A percentile compares a stretch with the other conserved stretches of the same genome.
phyloP scores from a whole-genome alignment of 495 filamentous ascomycete genomes.

The Mycothermus thermophilus region DNA sequence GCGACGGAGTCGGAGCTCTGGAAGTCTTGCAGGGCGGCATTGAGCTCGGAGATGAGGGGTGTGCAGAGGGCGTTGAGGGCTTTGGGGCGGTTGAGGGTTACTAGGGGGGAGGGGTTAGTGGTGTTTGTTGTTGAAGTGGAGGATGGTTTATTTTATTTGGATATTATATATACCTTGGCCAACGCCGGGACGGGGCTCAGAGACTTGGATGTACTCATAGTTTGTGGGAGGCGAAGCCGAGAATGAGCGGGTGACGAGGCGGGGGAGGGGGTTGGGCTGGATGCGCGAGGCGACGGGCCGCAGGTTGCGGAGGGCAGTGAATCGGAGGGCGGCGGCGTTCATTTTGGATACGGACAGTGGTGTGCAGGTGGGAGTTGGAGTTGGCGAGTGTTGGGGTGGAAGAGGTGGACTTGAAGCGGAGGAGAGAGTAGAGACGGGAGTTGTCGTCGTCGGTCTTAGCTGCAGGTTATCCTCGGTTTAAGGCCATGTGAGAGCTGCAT shows the following conservation, averaged over 20 bases:
- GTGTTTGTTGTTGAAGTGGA: background rate
- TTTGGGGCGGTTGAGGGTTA: constrained; percentile 91
- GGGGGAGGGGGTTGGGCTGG: constrained; percentile 33
- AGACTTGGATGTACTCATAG: constrained; percentile 74
- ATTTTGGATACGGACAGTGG: constrained; percentile 2
- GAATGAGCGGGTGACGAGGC: constrained; percentile 38
- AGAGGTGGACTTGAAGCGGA: background rate
- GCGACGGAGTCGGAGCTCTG: constrained; percentile 55
- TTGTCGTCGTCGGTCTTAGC: background rate
- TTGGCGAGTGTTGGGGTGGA: background rate
- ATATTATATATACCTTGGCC: constrained; percentile 54
- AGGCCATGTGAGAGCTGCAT: background rate
- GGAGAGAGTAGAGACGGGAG: background rate
- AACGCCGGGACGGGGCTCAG: constrained; percentile 73
- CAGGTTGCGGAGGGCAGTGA: constrained; percentile 44
- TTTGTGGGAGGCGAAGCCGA: constrained; percentile 37
- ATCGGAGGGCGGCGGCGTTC: constrained; percentile 14
- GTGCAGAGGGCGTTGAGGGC: constrained; percentile 84
- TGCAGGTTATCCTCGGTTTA: constrained; percentile 19
- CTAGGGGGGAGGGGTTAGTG: constrained; percentile 28
- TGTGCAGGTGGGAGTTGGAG: background rate
- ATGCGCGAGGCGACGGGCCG: constrained; percentile 48
- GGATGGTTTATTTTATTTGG: background rate
- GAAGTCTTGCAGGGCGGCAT: constrained; percentile 60
- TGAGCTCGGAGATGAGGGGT: constrained; percentile 80